Conservation (phyloP, 352 stramenopile species). For the Pythium dissimile region DNA sequence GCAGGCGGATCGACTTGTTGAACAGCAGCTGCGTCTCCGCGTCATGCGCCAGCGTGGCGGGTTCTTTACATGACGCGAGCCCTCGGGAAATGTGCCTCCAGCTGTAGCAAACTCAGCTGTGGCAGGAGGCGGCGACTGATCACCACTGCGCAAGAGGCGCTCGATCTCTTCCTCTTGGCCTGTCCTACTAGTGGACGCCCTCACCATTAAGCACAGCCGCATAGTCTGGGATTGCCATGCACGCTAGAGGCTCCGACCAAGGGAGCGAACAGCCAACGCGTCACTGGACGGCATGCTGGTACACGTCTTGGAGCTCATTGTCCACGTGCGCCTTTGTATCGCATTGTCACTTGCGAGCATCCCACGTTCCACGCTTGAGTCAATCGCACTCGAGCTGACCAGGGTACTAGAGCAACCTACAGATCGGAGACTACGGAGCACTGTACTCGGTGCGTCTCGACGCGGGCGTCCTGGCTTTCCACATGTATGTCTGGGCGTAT, state of each 20-base stretch:
- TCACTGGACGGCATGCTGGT: conserved; percentile 18
- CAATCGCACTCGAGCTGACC: no score
- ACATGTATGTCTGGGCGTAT: conserved; percentile 9
- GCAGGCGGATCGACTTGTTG: no score
- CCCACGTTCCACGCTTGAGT: neutral
- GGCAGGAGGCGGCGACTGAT: conserved; percentile 17
- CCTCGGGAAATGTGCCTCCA: conserved; percentile 36
- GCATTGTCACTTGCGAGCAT: neutral
- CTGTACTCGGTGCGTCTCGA: conserved; percentile 4
- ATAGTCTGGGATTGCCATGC: conserved; percentile 37
- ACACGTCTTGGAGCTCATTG: neutral
- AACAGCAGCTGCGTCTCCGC: no score
- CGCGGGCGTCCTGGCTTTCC: conserved; percentile 5
- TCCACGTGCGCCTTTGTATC: neutral
- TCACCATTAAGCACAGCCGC: conserved; percentile 40
- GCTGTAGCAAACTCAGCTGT: conserved; percentile 33
- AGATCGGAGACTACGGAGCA: neutral
- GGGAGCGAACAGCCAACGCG: conserved; percentile 32
- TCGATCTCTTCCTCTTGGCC: neutral
- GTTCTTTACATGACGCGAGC: no score
- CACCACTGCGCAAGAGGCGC: neutral
- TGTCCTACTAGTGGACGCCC: conserved; percentile 15
- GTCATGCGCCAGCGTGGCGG: no score
- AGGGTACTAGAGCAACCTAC: no score
- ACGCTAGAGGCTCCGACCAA: conserved; percentile 25